Evolutionary conservation across 495 filamentous ascomycete genomes (phyloP).

Genomic region (Pseudevernia furfuracea): DNA sequence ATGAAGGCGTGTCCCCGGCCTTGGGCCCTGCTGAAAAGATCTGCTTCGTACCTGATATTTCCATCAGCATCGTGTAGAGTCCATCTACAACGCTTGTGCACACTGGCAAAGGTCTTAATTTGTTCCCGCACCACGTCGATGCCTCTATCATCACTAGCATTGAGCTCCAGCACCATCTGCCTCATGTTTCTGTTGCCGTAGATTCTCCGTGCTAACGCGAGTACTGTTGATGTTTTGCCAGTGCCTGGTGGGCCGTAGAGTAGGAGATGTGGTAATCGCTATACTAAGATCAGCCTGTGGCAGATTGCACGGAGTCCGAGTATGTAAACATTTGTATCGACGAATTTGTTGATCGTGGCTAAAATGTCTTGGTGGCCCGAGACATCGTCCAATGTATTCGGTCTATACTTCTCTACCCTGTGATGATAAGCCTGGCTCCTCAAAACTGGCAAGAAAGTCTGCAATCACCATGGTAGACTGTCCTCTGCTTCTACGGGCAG

Average conservation of each 20-base stretch:
- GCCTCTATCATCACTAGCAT: constrained; percentile 92
- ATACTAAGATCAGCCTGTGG: constrained; percentile 11
- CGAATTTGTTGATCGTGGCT: constrained; percentile 92
- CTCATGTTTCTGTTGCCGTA: constrained; percentile 89
- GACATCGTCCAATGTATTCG: constrained; percentile 79
- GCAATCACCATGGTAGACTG: constrained; percentile 76
- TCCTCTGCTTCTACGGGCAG: constrained; percentile 91
- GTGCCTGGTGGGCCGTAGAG: constrained; percentile 96
- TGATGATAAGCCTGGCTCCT: constrained; percentile 23
- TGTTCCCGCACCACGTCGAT: constrained; percentile 98
- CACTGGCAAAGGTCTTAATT: constrained; percentile 96
- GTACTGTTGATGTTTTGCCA: constrained; percentile 93
- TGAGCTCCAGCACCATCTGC: constrained; percentile 96
- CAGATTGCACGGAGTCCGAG: not conserved
- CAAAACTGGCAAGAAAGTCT: not conserved
- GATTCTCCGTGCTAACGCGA: constrained; percentile 82
- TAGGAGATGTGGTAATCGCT: constrained; percentile 89
- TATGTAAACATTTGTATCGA: constrained; percentile 67
- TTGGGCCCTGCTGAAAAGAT: constrained; percentile 53
- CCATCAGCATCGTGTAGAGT: constrained; percentile 44
- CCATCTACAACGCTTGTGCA: constrained; percentile 17
- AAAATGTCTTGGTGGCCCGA: constrained; percentile 98
- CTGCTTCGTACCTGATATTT: constrained; percentile 53
- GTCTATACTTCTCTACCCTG: constrained; percentile 99
- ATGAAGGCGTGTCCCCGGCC: constrained; percentile 39